A percentile compares a stretch with the other conserved stretches of the same genome.
phyloP scores from a whole-genome alignment of 305 asterid species.

The Vinca major region DNA sequence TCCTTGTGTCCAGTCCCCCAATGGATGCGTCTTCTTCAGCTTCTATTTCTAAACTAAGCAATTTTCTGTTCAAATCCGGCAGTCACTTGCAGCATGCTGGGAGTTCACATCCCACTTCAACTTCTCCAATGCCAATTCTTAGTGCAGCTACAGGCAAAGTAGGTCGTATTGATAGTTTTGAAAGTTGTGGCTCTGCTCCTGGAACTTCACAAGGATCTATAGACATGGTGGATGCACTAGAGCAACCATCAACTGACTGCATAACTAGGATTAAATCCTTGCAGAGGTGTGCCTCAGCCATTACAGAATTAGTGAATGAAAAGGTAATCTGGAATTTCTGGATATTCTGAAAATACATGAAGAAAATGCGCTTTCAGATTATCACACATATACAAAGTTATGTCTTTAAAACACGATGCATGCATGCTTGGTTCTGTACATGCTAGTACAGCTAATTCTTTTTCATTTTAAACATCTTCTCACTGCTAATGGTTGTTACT shows the following conservation, averaged over 20 bases:
- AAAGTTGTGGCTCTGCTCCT: slow-evolving; percentile 50
- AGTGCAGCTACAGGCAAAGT: slow-evolving; percentile 33
- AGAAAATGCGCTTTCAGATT: not conserved
- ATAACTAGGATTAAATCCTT: slow-evolving; percentile 62
- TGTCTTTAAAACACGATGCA: not conserved
- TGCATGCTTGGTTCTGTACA: not conserved
- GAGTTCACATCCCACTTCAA: slow-evolving; percentile 30
- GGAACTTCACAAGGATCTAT: slow-evolving; percentile 53
- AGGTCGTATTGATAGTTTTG: slow-evolving; percentile 34
- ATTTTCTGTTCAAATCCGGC: slow-evolving; percentile 39
- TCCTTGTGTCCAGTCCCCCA: slow-evolving; percentile 62
- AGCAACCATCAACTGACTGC: slow-evolving; percentile 61
- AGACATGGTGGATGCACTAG: slow-evolving; percentile 36
- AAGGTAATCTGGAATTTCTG: slow-evolving; percentile 43
- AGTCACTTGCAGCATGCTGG: slow-evolving; percentile 37
- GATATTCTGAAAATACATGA: not conserved
- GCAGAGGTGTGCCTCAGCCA: slow-evolving; percentile 53
- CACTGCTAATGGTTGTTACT: slow-evolving; percentile 15
- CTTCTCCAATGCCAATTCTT: slow-evolving; percentile 49
- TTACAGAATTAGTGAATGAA: slow-evolving; percentile 62
- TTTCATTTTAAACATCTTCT: not conserved
- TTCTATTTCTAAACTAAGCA: slow-evolving; percentile 37
- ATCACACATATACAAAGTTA: not conserved
- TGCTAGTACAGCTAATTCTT: not conserved
- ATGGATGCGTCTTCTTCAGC: slow-evolving; percentile 50